Percentiles rank a stretch among this genome's conserved stretches.
These are phyloP conservation scores for Neurospora sp. DNA, from an alignment of 495 filamentous ascomycete genomes.

Conservation along the genomic window DNA sequence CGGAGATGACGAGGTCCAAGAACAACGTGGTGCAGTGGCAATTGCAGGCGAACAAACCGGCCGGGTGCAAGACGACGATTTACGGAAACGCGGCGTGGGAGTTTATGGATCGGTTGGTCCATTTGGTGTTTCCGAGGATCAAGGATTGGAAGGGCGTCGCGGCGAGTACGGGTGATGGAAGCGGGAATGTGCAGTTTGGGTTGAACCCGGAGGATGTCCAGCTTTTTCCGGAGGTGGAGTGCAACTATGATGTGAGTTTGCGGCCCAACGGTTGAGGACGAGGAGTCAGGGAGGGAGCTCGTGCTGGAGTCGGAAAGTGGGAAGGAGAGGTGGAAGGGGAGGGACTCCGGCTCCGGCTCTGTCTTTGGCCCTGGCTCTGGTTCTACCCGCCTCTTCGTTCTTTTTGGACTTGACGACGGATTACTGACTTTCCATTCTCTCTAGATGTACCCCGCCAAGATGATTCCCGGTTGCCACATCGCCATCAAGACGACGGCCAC, in stretches of 20 bases:
- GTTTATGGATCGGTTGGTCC: slow-evolving; percentile 75
- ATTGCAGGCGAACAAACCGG: slow-evolving; percentile 45
- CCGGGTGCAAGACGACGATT: slow-evolving; percentile 59
- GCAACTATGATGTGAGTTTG: slow-evolving; percentile 80
- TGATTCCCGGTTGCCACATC: slow-evolving; percentile 87
- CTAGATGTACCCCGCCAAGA: slow-evolving; percentile 31
- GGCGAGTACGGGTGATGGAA: slow-evolving; percentile 68
- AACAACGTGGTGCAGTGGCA: slow-evolving; percentile 59
- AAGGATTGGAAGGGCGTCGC: slow-evolving; percentile 86
- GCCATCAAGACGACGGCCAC: slow-evolving; percentile 80
- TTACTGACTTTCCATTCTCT: slow-evolving; percentile 1
- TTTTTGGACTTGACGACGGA: neutral
- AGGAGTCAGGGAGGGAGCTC: too few relatives aligned
- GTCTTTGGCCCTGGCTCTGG: neutral
- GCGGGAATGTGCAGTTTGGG: slow-evolving; percentile 79
- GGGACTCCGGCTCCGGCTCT: neutral
- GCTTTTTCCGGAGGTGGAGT: slow-evolving; percentile 85
- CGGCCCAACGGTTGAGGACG: neutral
- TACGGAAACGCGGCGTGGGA: slow-evolving; percentile 73
- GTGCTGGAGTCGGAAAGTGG: too few relatives aligned
- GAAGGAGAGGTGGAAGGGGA: too few relatives aligned
- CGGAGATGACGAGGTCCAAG: slow-evolving; percentile 46
- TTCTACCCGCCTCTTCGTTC: neutral
- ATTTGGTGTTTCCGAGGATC: slow-evolving; percentile 84
- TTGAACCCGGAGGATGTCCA: slow-evolving; percentile 60